phyloP scores from a whole-genome alignment of 768 basidiomycete genomes.

The Collybiopsis confluens region DNA sequence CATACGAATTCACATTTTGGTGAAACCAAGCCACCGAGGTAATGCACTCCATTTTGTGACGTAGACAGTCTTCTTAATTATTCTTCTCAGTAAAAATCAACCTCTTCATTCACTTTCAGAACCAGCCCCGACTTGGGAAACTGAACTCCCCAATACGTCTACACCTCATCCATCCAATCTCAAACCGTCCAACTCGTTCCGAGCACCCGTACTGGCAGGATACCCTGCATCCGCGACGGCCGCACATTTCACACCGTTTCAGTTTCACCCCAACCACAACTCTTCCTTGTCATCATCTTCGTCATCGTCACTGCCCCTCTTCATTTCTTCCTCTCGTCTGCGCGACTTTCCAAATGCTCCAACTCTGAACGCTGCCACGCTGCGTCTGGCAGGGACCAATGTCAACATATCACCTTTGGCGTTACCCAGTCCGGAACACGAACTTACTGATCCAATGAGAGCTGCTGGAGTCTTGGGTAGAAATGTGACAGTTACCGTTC shows the following conservation, averaged over 20 bases:
- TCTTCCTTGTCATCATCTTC: background rate
- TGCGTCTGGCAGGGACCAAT: conserved; percentile 81
- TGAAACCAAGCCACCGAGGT: background rate
- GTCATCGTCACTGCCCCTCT: background rate
- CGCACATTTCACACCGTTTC: conserved; percentile 1
- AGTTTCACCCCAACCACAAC: conserved; percentile 12
- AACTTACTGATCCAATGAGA: conserved; percentile 88
- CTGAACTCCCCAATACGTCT: background rate
- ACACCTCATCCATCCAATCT: background rate
- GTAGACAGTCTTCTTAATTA: background rate
- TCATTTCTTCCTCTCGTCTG: conserved; percentile 4
- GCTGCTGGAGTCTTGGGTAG: conserved; percentile 15
- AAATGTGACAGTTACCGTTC: conserved; percentile 57
- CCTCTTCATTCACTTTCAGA: background rate
- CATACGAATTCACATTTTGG: conserved; percentile 1
- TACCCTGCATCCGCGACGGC: conserved; percentile 6
- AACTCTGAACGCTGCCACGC: conserved; percentile 65
- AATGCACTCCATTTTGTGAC: background rate
- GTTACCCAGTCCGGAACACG: conserved; percentile 86
- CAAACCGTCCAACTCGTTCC: background rate
- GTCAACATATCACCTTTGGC: conserved; percentile 84
- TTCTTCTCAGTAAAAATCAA: background rate
- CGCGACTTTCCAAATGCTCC: conserved; percentile 45
- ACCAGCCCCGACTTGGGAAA: background rate
- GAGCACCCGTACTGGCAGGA: background rate